Conservation (phyloP, 805 yeast species). For the Candida maltosa region DNA sequence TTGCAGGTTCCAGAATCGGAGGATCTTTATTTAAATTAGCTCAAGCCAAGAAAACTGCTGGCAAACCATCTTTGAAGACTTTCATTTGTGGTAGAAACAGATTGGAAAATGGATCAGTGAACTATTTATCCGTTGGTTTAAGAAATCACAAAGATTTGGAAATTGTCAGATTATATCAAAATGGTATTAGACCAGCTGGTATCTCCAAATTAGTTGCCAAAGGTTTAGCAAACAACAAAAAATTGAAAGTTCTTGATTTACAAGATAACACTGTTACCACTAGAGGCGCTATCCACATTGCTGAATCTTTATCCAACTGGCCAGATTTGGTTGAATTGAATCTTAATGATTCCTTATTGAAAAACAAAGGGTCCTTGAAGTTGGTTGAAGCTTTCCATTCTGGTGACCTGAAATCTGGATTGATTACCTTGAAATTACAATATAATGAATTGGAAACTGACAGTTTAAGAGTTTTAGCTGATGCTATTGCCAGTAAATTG, state of each 20-base stretch:
- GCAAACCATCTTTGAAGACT: slow-evolving; percentile 61
- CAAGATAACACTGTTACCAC: slow-evolving; percentile 94
- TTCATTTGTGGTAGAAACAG: slow-evolving; percentile 97
- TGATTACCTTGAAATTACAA: slow-evolving; percentile 70
- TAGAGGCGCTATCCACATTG: slow-evolving; percentile 56
- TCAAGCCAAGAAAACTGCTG: slow-evolving; percentile 50
- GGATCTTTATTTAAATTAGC: slow-evolving; percentile 75
- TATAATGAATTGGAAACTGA: slow-evolving; percentile 79
- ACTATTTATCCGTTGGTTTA: slow-evolving; percentile 79
- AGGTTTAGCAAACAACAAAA: slow-evolving; percentile 64
- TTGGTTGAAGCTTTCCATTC: slow-evolving; percentile 46
- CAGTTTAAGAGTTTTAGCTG: slow-evolving; percentile 57
- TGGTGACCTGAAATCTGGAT: slow-evolving; percentile 34
- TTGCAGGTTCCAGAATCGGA: slow-evolving; percentile 94
- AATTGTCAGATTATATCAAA: slow-evolving; percentile 81
- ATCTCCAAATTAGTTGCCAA: slow-evolving; percentile 66
- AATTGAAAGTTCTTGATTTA: slow-evolving; percentile 70
- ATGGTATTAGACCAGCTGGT: slow-evolving; percentile 96
- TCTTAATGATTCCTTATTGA: slow-evolving; percentile 84
- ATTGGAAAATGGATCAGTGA: slow-evolving; percentile 90
- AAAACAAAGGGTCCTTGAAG: slow-evolving; percentile 67
- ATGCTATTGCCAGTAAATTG: slow-evolving; percentile 51
- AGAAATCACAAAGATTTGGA: slow-evolving; percentile 74
- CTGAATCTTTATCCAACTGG: slow-evolving; percentile 58
- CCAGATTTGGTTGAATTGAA: slow-evolving; percentile 67